These are phyloP conservation scores for Glebionis coronaria DNA, from an alignment of 129 eudicot species.

Conservation along the genomic window DNA sequence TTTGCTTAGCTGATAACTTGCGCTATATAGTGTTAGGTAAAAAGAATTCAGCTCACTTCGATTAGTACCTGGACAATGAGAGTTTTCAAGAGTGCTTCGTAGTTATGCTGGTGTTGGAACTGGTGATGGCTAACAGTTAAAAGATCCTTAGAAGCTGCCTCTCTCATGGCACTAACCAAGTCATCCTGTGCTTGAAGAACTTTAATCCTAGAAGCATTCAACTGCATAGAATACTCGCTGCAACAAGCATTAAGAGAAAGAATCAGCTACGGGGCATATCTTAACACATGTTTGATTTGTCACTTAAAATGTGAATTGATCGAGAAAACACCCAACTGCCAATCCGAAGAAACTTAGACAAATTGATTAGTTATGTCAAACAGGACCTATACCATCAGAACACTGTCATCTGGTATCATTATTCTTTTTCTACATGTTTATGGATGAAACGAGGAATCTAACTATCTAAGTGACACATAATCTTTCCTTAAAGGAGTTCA, in stretches of 20 bases:
- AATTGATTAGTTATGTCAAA: too few relatives aligned
- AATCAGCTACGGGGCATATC: not conserved
- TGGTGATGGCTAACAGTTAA: constrained; percentile 51
- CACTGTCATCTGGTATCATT: too few relatives aligned
- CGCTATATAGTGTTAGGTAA: not conserved
- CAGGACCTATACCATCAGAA: too few relatives aligned
- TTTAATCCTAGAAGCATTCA: constrained; percentile 87
- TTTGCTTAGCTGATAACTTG: not conserved
- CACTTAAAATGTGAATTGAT: too few relatives aligned
- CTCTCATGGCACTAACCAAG: constrained; percentile 78
- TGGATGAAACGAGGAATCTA: too few relatives aligned
- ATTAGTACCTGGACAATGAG: constrained; percentile 75
- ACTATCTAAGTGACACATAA: too few relatives aligned
- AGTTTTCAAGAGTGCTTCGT: constrained; percentile 55
- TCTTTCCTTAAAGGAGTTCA: not conserved
- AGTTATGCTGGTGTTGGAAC: constrained; percentile 39
- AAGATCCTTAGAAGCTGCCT: constrained; percentile 78
- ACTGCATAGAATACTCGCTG: constrained; percentile 94
- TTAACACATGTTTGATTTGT: too few relatives aligned
- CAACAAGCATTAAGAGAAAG: not conserved
- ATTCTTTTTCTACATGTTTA: not conserved
- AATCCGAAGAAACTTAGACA: too few relatives aligned
- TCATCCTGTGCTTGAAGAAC: constrained; percentile 99
- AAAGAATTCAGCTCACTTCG: not conserved
- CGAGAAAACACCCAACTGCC: too few relatives aligned